Percentiles rank a stretch among this genome's conserved stretches.
Conservation (phyloP, 257 asterid genomes). For the Solanum lycopersicoides region DNA sequence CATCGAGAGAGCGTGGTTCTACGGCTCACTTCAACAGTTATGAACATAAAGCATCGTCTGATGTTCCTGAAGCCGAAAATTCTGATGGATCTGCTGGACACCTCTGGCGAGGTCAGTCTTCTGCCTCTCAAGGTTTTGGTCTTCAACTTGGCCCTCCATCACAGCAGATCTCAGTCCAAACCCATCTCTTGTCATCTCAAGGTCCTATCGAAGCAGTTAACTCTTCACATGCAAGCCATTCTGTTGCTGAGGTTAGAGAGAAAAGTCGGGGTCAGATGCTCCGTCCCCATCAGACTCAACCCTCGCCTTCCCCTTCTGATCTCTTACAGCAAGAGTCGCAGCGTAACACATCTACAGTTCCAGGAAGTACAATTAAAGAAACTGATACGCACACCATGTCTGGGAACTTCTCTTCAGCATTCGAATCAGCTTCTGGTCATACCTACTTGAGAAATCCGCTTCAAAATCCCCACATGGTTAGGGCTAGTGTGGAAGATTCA, state of each 20-base stretch:
- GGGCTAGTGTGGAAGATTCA: constrained; percentile 36
- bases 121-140: constrained; percentile 72
- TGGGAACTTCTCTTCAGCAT: constrained; percentile 34
- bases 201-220: constrained; percentile 19
- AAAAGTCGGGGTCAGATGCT: constrained; percentile 18
- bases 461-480: constrained; percentile 33
- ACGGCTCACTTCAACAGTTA: constrained; percentile 25
- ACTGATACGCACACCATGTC: constrained; percentile 21
- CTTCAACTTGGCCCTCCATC: constrained; percentile 94
- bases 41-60: constrained; percentile 36
- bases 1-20: constrained; percentile 36
- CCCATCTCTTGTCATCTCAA: constrained; percentile 32
- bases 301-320: constrained; percentile 26
- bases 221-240: constrained; percentile 21
- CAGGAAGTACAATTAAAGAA: constrained; percentile 20
- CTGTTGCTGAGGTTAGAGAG: constrained; percentile 35
- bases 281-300: constrained; percentile 24
- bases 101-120: constrained; percentile 43
- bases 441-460: constrained; percentile 30
- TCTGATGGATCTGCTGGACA: constrained; percentile 41
- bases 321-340: constrained; percentile 9
- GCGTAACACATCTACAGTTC: constrained; percentile 24
- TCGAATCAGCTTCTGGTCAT: constrained; percentile 24
- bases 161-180: constrained; percentile 34
- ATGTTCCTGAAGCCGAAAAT: constrained; percentile 35